These are phyloP conservation scores for Zasmidium angulare DNA, from an alignment of 2,329 filamentous ascomycete genomes.

Conservation along the genomic window DNA sequence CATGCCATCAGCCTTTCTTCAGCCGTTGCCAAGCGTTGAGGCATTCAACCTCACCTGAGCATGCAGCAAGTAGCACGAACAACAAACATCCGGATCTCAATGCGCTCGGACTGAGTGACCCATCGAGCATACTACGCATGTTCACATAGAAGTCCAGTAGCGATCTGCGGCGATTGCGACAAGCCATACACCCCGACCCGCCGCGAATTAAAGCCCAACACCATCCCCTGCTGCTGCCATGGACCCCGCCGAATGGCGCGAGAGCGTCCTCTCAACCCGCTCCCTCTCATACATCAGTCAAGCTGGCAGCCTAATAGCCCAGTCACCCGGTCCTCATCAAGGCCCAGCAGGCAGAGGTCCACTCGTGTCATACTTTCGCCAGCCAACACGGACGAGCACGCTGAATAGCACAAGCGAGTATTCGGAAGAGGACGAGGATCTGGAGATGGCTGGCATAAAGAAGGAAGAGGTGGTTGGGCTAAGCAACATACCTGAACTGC, in stretches of 20 bases:
- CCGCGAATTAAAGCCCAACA: neutral
- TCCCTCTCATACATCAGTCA: conserved; percentile 36
- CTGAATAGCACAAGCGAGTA: conserved; percentile 21
- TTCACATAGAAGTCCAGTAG: neutral
- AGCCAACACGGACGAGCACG: conserved; percentile 25
- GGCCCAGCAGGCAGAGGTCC: conserved; percentile 16
- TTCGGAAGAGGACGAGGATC: conserved; percentile 26
- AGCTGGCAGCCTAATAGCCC: conserved; percentile 13
- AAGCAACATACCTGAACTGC: conserved; percentile 25
- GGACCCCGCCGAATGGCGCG: conserved; percentile 26
- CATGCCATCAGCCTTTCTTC: neutral
- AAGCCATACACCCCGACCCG: neutral
- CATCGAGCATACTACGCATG: neutral
- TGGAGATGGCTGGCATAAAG: conserved; percentile 24
- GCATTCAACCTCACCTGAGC: neutral
- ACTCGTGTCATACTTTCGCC: conserved; percentile 15
- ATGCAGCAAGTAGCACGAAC: neutral
- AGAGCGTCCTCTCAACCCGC: conserved; percentile 36
- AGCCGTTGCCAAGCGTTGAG: neutral
- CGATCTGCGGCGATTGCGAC: neutral
- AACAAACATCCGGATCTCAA: neutral
- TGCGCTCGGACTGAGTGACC: neutral
- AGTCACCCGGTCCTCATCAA: conserved; percentile 3
- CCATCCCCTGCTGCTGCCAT: conserved; percentile 4
- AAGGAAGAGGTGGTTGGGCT: conserved; percentile 6